Conservation (phyloP, 1,139 yeast genomes). For the Zygoascus hellenicus region DNA sequence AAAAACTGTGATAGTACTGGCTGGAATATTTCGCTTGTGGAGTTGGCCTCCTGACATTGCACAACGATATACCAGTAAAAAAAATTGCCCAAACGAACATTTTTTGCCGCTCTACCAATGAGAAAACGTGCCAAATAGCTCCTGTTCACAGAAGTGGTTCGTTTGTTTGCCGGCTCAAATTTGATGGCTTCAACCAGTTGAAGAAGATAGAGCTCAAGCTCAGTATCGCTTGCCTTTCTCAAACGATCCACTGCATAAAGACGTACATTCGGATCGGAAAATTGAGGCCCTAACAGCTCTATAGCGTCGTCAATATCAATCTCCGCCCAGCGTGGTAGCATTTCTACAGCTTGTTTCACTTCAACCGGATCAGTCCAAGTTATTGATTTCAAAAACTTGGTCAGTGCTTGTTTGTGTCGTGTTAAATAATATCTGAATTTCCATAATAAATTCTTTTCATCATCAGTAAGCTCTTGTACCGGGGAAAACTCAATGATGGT, state of each 20-base stretch:
- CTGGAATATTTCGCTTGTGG: slow-evolving; percentile 23
- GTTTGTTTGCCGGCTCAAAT: slow-evolving; percentile 44
- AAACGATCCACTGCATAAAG: slow-evolving; percentile 85
- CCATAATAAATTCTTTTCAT: slow-evolving; percentile 88
- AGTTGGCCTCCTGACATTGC: slow-evolving; percentile 43
- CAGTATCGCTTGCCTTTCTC: slow-evolving; percentile 71
- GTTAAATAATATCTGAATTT: slow-evolving; percentile 82
- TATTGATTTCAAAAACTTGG: slow-evolving; percentile 81
- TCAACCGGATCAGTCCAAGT: slow-evolving; percentile 86
- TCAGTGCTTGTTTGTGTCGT: slow-evolving; percentile 66
- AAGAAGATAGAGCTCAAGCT: slow-evolving; percentile 70
- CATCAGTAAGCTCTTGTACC: slow-evolving; percentile 70
- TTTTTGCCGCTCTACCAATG: slow-evolving; percentile 63
- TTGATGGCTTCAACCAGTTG: slow-evolving; percentile 92
- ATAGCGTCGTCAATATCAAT: slow-evolving; percentile 90
- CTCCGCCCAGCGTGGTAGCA: slow-evolving; percentile 58
- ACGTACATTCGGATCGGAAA: slow-evolving; percentile 51
- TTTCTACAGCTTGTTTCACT: slow-evolving; percentile 65
- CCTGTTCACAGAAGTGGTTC: slow-evolving; percentile 21
- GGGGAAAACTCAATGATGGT: slow-evolving; percentile 72
- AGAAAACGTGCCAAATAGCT: slow-evolving; percentile 72
- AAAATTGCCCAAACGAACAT: slow-evolving; percentile 66
- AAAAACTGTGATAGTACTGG: slow-evolving; percentile 31
- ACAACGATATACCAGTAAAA: slow-evolving; percentile 91
- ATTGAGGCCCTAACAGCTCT: slow-evolving; percentile 76